phyloP scores from a whole-genome alignment of 768 basidiomycete species.

The Psilocybe cyanescens region DNA sequence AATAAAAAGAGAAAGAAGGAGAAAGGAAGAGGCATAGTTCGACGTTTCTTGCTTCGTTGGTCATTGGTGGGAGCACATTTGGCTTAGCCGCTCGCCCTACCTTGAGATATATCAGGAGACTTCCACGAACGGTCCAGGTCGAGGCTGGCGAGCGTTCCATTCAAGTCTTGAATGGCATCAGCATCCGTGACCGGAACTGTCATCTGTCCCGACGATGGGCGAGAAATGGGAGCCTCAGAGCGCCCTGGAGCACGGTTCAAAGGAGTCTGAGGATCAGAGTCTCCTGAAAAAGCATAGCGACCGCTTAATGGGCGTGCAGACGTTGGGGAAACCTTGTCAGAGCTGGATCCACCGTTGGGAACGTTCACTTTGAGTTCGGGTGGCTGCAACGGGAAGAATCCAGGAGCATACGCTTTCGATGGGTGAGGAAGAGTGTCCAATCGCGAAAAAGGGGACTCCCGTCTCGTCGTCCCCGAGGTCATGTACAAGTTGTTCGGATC shows the following conservation, averaged over 20 bases:
- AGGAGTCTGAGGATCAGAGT: constrained; percentile 39
- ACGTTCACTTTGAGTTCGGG: constrained; percentile 43
- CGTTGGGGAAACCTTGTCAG: constrained; percentile 46
- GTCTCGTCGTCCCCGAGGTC: constrained; percentile 35
- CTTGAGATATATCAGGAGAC: constrained; percentile 22
- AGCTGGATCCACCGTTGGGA: constrained; percentile 5
- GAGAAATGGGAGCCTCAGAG: constrained; percentile 52
- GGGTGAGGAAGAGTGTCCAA: constrained; percentile 50
- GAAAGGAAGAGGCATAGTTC: not conserved
- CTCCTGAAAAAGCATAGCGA: constrained; percentile 53
- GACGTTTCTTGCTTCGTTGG: not conserved
- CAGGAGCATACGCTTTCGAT: constrained; percentile 53
- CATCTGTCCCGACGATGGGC: constrained; percentile 55
- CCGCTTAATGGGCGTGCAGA: constrained; percentile 46
- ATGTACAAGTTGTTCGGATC: constrained; percentile 58
- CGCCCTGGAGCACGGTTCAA: constrained; percentile 45
- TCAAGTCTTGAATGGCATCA: constrained; percentile 69
- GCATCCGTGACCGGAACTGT: constrained; percentile 38
- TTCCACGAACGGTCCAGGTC: constrained; percentile 53
- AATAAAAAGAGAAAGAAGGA: not conserved
- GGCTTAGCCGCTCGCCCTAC: constrained; percentile 9
- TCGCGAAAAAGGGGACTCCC: constrained; percentile 38
- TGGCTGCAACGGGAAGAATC: constrained; percentile 43
- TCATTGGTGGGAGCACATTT: not conserved
- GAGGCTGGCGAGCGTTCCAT: constrained; percentile 77